Base-by-base conservation (phyloP, 202 grass and related monocot genomes). In the Elaeis oleifera region DNA sequence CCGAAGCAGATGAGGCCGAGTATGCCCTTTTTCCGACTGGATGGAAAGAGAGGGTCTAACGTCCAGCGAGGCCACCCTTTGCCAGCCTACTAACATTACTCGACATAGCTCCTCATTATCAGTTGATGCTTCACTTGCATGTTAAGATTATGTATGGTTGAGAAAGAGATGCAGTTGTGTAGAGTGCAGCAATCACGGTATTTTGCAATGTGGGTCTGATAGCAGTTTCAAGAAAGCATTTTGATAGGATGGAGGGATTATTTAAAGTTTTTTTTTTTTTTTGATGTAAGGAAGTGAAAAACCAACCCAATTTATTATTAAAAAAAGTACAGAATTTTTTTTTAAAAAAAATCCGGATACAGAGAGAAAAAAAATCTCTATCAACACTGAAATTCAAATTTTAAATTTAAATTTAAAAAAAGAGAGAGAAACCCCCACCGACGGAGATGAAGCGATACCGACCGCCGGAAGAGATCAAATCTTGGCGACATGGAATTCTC, bases 401-500 rank as follows among this genome's bases (percentile, higher is more conserved):
- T 20, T 20, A 20, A 20, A 20, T 20, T 20, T 20, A 0, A 20
- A 20, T 20, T 20, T 0, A 20, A 20, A 20, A 20, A 20, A 20
- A 20, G 0, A 20, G 20, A 20, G 20, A 20, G 20, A 20, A 20
- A 20, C 20, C 20, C 20, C 20, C 20, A 20, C 20, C 20, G 20
- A 0, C 20, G 20, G 20, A 20, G 20, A 20, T 20, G 20, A 20
- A 20, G 20, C 20, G 0, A 20, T 20, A 20, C 20, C 20, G 20
- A 20, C 20, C 20, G 20, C 20, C 20, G 20, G 20, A 20, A 0
- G 20, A 20, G 20, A 20, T 20, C 20, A 20, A 20, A 20, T 20
- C 60, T 56, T 85, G 52, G 72, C 85, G 63, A 77, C 87, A 54
- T 90, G 87, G 87, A 90, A 90, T 28, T 68, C 87, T 3, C 60